Evolutionary conservation across 352 stramenopile species (phyloP).

Genomic region (Phytopythium montanum): DNA sequence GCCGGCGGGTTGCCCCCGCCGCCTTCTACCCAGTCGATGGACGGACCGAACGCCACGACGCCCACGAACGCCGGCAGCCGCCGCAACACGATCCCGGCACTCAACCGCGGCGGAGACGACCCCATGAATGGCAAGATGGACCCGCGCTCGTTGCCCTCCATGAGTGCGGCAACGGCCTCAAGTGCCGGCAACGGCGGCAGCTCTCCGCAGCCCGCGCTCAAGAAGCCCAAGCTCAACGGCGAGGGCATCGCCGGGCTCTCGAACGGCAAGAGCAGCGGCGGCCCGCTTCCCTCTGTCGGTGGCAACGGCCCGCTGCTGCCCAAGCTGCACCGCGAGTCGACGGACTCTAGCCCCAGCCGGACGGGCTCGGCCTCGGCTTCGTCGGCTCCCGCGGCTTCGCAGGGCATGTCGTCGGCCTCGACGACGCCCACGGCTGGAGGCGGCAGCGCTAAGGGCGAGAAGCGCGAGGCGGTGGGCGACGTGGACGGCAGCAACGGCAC

Average conservation of each 20-base stretch:
- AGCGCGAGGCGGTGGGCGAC: slow-evolving; percentile 1
- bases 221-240: slow-evolving; percentile 75
- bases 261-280: slow-evolving; percentile 47
- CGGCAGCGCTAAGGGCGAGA: slow-evolving; percentile 13
- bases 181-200: neutral
- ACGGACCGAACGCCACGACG: slow-evolving; percentile 42
- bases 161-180: slow-evolving; percentile 27
- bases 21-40: slow-evolving; percentile 47
- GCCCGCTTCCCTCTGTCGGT: slow-evolving; percentile 42
- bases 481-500: slow-evolving; percentile 17
- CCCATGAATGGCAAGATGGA: slow-evolving; percentile 53
- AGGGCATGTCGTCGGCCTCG: slow-evolving; percentile 23
- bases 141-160: slow-evolving; percentile 16
- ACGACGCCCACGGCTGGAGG: slow-evolving; percentile 11
- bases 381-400: slow-evolving; percentile 15
- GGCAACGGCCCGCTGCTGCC: slow-evolving; percentile 34
- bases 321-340: slow-evolving; percentile 64
- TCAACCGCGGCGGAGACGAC: slow-evolving; percentile 55
- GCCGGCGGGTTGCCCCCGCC: slow-evolving; percentile 18
- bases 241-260: slow-evolving; percentile 57
- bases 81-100: slow-evolving; percentile 46
- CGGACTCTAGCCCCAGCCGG: slow-evolving; percentile 54
- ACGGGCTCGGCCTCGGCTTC: slow-evolving; percentile 7
- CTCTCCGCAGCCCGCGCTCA: slow-evolving; percentile 38
- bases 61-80: slow-evolving; percentile 34